These are phyloP conservation scores for Lichenothelia convexa DNA, from an alignment of 495 filamentous ascomycete species.

Conservation along the genomic window DNA sequence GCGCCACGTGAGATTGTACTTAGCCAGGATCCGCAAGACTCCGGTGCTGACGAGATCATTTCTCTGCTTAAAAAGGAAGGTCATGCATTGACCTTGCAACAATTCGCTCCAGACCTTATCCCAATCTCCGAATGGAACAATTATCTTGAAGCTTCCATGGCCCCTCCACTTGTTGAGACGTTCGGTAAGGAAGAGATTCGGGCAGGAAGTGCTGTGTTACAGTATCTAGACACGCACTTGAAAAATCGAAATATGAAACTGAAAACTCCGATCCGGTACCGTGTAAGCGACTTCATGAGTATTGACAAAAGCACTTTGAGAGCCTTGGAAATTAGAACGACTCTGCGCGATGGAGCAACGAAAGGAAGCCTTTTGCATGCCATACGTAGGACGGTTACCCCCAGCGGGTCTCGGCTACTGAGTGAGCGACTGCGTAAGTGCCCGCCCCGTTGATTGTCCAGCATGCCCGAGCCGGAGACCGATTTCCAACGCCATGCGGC, in stretches of 20 bases:
- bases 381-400: constrained; percentile 75
- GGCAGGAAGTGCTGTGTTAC: constrained; percentile 58
- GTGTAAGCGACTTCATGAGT: constrained; percentile 56
- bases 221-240: constrained; percentile 65
- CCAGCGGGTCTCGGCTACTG: constrained; percentile 70
- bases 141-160: constrained; percentile 53
- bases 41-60: background rate
- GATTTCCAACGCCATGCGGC: constrained; percentile 1
- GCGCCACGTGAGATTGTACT: constrained; percentile 73
- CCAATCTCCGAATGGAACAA: constrained; percentile 48
- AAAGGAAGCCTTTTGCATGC: constrained; percentile 78
- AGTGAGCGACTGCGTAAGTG: constrained; percentile 59
- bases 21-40: constrained; percentile 22
- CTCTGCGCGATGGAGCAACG: constrained; percentile 51
- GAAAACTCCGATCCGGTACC: constrained; percentile 58
- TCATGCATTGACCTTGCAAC: constrained; percentile 36
- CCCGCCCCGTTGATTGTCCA: background rate
- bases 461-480: background rate
- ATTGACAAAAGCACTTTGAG: constrained; percentile 86
- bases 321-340: constrained; percentile 73
- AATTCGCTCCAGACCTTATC: constrained; percentile 26
- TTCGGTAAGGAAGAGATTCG: constrained; percentile 36
- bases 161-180: constrained; percentile 18
- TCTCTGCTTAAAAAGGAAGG: constrained; percentile 32
- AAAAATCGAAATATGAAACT: constrained; percentile 68